A percentile compares a stretch with the other conserved stretches of the same genome.
Evolutionary conservation across 1,139 yeast species (phyloP).

Genomic region (Hyphopichia khmerensis): DNA sequence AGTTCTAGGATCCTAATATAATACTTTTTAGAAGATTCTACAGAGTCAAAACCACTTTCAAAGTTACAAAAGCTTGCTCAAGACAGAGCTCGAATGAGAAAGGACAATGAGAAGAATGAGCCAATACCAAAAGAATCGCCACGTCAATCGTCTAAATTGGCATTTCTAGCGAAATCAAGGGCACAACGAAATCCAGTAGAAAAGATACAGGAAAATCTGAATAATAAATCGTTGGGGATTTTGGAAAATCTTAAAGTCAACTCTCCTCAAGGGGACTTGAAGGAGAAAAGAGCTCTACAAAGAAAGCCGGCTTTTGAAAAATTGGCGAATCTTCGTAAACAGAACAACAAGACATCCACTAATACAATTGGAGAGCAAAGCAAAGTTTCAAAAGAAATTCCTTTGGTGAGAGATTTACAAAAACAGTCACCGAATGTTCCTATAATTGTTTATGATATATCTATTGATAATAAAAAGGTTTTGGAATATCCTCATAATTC

Average conservation of each 20-base stretch:
- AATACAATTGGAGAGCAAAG: no score
- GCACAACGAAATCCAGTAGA: slow-evolving; percentile 13
- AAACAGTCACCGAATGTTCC: background rate
- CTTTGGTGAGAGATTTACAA: no score
- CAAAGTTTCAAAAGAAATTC: no score
- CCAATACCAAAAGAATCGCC: slow-evolving; percentile 1
- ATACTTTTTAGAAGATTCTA: slow-evolving; percentile 2
- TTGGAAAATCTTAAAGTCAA: slow-evolving; percentile 12
- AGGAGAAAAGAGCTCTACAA: background rate
- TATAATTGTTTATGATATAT: background rate
- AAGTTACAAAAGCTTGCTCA: slow-evolving; percentile 22
- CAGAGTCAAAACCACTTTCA: slow-evolving; percentile 9
- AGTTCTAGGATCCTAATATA: slow-evolving; percentile 22
- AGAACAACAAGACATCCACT: no score
- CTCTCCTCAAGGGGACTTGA: background rate
- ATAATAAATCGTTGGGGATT: slow-evolving; percentile 20
- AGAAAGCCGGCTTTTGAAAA: background rate
- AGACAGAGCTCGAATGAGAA: slow-evolving; percentile 8
- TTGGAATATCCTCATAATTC: slow-evolving; percentile 12
- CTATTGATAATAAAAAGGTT: background rate
- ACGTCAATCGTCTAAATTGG: slow-evolving; percentile 34
- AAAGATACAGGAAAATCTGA: background rate
- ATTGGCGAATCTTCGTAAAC: background rate
- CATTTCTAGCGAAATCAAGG: slow-evolving; percentile 48
- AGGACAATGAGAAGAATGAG: background rate